Conservation (phyloP, 2,329 filamentous ascomycete genomes). For the Fusarium hainanense region DNA sequence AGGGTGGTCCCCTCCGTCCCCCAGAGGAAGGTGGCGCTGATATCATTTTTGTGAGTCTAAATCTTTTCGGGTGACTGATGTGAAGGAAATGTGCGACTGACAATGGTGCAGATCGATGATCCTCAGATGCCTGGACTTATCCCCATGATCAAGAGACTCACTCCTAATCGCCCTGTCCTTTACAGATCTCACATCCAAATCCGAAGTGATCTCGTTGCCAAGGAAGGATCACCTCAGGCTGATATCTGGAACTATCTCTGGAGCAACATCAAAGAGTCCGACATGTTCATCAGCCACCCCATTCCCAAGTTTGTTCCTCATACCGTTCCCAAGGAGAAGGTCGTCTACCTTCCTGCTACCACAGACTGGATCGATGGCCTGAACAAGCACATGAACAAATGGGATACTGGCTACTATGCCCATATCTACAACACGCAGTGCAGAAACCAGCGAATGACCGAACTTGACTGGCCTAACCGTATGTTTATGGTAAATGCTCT, state of each 20-base stretch:
- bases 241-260: constrained; percentile 82
- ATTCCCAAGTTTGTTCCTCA: constrained; percentile 79
- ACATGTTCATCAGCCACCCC: constrained; percentile 86
- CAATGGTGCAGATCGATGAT: constrained; percentile 71
- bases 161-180: constrained; percentile 79
- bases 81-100: neutral
- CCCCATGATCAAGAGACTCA: constrained; percentile 75
- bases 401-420: constrained; percentile 79
- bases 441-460: constrained; percentile 65
- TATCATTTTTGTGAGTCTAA: constrained; percentile 70
- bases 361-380: constrained; percentile 87
- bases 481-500: neutral
- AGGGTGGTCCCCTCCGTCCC: constrained; percentile 73
- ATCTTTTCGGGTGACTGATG: too few relatives aligned
- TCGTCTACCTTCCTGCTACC: constrained; percentile 81
- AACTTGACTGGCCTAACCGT: constrained; percentile 66
- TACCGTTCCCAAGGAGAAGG: constrained; percentile 72
- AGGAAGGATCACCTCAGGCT: constrained; percentile 72
- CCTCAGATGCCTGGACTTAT: constrained; percentile 87
- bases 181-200: constrained; percentile 89
- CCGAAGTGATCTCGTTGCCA: constrained; percentile 75
- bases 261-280: constrained; percentile 75
- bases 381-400: constrained; percentile 78
- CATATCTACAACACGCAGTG: constrained; percentile 76
- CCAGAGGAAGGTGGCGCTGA: constrained; percentile 78